Percentiles rank a stretch among this genome's conserved stretches.
Conservation (phyloP, 208 protist species). For the Leishmania tropica region DNA sequence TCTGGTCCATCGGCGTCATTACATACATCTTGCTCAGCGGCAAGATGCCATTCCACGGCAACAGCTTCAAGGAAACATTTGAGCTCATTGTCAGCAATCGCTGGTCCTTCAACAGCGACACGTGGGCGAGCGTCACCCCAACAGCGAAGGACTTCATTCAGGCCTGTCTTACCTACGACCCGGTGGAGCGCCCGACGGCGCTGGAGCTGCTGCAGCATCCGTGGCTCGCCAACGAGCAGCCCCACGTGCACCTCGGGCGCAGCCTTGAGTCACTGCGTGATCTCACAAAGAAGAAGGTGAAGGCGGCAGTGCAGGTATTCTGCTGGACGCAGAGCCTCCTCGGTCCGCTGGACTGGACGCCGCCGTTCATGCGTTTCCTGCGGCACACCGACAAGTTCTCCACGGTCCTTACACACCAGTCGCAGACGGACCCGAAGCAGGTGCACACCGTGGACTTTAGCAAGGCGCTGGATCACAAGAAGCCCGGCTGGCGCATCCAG, state of each 20-base stretch:
- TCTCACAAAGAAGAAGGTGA: slow-evolving; percentile 73
- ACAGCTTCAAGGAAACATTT: slow-evolving; percentile 72
- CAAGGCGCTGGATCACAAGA: slow-evolving; percentile 45
- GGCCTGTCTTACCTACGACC: slow-evolving; percentile 68
- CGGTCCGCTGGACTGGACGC: slow-evolving; percentile 57
- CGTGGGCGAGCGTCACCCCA: slow-evolving; percentile 59
- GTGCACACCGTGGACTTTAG: slow-evolving; percentile 78
- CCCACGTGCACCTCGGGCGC: slow-evolving; percentile 53
- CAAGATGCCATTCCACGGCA: slow-evolving; percentile 73
- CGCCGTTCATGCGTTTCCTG: slow-evolving; percentile 86
- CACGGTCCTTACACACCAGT: slow-evolving; percentile 64
- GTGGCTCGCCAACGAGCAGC: slow-evolving; percentile 59
- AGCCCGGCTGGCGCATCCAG: slow-evolving; percentile 60
- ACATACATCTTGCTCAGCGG: slow-evolving; percentile 81
- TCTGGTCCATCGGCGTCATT: slow-evolving; percentile 89
- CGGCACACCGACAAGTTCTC: slow-evolving; percentile 71
- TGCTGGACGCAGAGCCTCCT: slow-evolving; percentile 66
- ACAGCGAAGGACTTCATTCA: slow-evolving; percentile 65
- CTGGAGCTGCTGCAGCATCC: slow-evolving; percentile 59
- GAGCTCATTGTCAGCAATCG: slow-evolving; percentile 56
- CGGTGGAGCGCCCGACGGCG: slow-evolving; percentile 65
- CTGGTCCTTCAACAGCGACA: slow-evolving; percentile 54
- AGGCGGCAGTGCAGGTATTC: slow-evolving; percentile 68
- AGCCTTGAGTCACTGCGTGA: slow-evolving; percentile 51
- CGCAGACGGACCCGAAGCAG: slow-evolving; percentile 66